These are phyloP conservation scores for Acmispon strigosus DNA, from an alignment of 306 rosid species.

Conservation along the genomic window DNA sequence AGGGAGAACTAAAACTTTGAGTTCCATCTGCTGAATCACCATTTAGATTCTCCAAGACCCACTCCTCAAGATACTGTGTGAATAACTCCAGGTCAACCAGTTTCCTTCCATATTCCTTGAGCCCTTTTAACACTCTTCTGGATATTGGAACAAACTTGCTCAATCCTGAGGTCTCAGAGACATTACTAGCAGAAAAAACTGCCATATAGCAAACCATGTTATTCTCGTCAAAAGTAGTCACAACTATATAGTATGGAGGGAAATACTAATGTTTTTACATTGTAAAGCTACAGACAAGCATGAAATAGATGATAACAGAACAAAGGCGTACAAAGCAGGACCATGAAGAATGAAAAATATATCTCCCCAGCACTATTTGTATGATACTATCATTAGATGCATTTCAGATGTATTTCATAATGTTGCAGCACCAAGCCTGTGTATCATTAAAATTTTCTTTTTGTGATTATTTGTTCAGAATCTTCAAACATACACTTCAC, in stretches of 20 bases:
- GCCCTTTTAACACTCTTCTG: conserved; percentile 61
- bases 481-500: background rate
- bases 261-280: background rate
- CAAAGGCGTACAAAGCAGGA: background rate
- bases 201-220: conserved; percentile 30
- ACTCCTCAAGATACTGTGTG: conserved; percentile 53
- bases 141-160: conserved; percentile 49
- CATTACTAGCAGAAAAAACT: conserved; percentile 55
- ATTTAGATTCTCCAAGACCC: conserved; percentile 64
- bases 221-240: conserved; percentile 3
- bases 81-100: conserved; percentile 59
- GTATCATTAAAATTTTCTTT: background rate
- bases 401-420: background rate
- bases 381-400: background rate
- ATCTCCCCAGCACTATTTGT: background rate
- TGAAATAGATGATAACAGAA: background rate
- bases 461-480: background rate
- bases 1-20: conserved; percentile 54
- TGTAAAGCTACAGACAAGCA: background rate
- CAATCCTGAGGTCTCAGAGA: conserved; percentile 60
- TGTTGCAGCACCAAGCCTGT: no score
- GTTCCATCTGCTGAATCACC: conserved; percentile 42
- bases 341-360: background rate
- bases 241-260: background rate
- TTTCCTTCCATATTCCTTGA: conserved; percentile 69